Base-by-base conservation (phyloP, 1,139 yeast species). In the Taphrina betulina region DNA sequence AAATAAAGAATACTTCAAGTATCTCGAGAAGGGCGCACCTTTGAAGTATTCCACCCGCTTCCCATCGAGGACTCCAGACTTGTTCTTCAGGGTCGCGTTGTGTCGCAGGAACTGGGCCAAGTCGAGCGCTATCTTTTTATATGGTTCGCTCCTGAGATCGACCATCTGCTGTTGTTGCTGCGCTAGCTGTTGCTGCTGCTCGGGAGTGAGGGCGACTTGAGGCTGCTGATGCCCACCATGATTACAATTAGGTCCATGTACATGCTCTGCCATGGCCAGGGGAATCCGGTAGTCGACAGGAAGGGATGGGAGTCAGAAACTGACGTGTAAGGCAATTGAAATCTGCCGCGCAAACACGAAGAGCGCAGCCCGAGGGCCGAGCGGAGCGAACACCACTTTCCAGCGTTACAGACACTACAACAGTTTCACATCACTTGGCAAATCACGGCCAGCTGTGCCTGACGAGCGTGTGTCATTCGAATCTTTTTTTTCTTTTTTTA, bases 31-130 rank as follows among this genome's bases (percentile, higher is more conserved):
- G 3, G 7, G 16, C 2, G 23, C 41, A 64, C 75, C 85, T 64
- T 95, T 77, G 78, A 92, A 92, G 69, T 92, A 90, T 60, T 87
- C 95, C 40, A 80, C 78, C 34, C 80, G 79, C 60, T 79, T 78
- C 55, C 84, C 84, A 65, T 82, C 82, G 57, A 86, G 73, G 42
- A 84, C 72, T 4, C 96, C 97, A 59, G 81, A 79, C 65, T 98
- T 81, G 68, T 81, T 85, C 67, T 92, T 92, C 63, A 92, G 75
- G 24, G 72, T 70, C 41, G 75, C 68, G 67, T 85, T 78, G 64
- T 81, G 80, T 62, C 92, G 81, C 60, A 89, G 73, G 61, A 77
- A 85, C 59, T 78, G 77, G 41, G 95, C 96, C 56, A 90, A 71
- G 28, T 83, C 82, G 42, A 82, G 61, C 0, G 85, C 80, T 4